Percentiles rank a stretch among this genome's conserved stretches.
Evolutionary conservation across 148 eudicot genomes (phyloP).

Genomic region (Amaranthus palmeri): DNA sequence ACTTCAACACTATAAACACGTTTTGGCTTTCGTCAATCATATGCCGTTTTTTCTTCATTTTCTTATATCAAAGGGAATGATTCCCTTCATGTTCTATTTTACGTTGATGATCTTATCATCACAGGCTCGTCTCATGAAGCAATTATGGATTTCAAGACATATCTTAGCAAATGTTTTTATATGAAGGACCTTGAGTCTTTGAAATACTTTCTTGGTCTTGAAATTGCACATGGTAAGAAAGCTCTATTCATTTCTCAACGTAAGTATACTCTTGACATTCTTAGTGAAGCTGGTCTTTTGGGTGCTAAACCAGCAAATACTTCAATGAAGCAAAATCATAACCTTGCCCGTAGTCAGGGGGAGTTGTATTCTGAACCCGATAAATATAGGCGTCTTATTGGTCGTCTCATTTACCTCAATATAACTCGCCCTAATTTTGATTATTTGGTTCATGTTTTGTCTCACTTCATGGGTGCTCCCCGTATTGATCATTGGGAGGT

Average conservation of each 20-base stretch:
- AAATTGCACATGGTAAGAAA: neutral
- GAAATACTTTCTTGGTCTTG: too few relatives aligned
- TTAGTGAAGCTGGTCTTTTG: neutral
- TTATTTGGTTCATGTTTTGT: too few relatives aligned
- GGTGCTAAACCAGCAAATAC: neutral
- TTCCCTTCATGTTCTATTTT: neutral
- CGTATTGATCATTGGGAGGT: neutral
- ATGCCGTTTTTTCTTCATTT: neutral
- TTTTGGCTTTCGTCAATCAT: neutral
- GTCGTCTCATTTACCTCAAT: too few relatives aligned
- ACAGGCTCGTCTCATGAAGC: neutral
- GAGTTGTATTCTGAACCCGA: neutral
- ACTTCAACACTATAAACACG: too few relatives aligned
- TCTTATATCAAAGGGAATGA: neutral
- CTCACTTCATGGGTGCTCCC: too few relatives aligned
- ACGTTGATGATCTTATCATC: constrained; percentile 2
- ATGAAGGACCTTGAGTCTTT: neutral
- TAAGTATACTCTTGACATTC: constrained; percentile 3
- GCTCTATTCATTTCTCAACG: neutral
- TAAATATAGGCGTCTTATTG: neutral
- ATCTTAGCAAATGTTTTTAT: neutral
- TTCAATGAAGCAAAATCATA: neutral
- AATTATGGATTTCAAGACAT: neutral
- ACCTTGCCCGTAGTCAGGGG: neutral
- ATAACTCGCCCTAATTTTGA: too few relatives aligned